phyloP scores from a whole-genome alignment of 306 rosid species.

The Dalbergia cultrata region DNA sequence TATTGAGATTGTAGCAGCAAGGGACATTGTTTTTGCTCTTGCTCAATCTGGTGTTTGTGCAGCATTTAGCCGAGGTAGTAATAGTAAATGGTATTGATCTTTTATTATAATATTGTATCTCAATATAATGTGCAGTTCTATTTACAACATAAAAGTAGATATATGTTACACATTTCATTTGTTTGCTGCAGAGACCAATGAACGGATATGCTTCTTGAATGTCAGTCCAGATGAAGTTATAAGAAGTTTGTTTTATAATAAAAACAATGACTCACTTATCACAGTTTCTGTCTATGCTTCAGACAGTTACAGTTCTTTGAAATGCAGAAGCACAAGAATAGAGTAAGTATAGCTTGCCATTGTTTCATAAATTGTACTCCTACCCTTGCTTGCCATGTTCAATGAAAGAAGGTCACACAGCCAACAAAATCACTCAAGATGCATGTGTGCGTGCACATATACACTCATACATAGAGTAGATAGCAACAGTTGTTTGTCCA shows the following conservation, averaged over 20 bases:
- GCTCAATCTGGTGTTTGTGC: slow-evolving; percentile 78
- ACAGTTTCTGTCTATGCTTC: slow-evolving; percentile 99
- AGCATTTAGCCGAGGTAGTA: slow-evolving; percentile 68
- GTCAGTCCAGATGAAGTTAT: slow-evolving; percentile 99
- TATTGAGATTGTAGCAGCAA: slow-evolving; percentile 71
- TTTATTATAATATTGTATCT: background rate
- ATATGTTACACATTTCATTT: slow-evolving; percentile 37
- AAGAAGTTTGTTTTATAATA: slow-evolving; percentile 94
- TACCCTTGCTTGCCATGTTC: background rate
- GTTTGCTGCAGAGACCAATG: slow-evolving; percentile 82
- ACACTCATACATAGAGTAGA: background rate
- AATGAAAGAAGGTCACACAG: slow-evolving; percentile 7
- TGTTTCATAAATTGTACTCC: slow-evolving; percentile 27
- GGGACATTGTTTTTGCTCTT: slow-evolving; percentile 69
- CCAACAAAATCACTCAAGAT: background rate
- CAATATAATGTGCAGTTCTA: slow-evolving; percentile 10
- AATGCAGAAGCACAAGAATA: slow-evolving; percentile 97
- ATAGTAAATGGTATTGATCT: slow-evolving; percentile 3
- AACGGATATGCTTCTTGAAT: slow-evolving; percentile 93
- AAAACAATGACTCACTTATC: slow-evolving; percentile 97
- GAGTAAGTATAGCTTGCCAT: slow-evolving; percentile 66
- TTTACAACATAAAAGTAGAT: slow-evolving; percentile 34
- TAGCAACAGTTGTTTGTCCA: slow-evolving; percentile 13
- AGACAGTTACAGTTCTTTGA: slow-evolving; percentile 97
- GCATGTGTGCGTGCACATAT: no score